Evolutionary conservation across 768 basidiomycete genomes (phyloP), one percentile per base, ranked within the genome.

Genomic region (Mycena kentingensis): DNA sequence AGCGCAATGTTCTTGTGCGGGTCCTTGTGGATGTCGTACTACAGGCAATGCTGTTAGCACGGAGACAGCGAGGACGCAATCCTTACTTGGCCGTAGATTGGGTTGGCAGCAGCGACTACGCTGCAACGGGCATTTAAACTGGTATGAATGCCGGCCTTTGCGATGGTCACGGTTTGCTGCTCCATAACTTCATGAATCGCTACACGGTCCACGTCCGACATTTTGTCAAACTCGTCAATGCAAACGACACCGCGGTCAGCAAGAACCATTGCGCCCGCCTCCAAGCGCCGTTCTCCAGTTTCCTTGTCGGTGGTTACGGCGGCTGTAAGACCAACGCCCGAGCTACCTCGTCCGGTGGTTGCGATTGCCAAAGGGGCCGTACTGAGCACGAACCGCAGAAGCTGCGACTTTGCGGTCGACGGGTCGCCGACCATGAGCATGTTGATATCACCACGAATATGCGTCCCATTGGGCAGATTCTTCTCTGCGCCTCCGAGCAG

Each of bases 131-230:
- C 97, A 70, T 99, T 99, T 63, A 99, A 78, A 67, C 90, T 94
- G 0, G 97, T 99, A 66, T 98, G 97, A 60, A 99, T 99, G 52
- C 97, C 97, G 12, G 97, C 97, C 65, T 99, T 99, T 42, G 97
- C 97, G 59, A 99, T 99, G 8, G 97, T 98, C 41, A 99, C 96
- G 0, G 97, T 99, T 67, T 99, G 97, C 70, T 98, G 96, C 68
- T 98, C 97, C 97, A 99, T 99, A 66, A 98, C 97, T 82, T 99
- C 97, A 73, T 99, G 97, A 63, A 99, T 99, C 28, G 97, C 96
- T 18, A 98, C 96, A 60, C 97, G 85, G 74, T 99, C 97, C 60
- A 98, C 81, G 66, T 99, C 97, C 24, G 93, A 95, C 97, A 99
- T 98, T 70, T 99, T 99, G 80, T 99, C 97, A 65, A 99, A 99